phyloP scores from a whole-genome alignment of 2,329 filamentous ascomycete species.

The Hypoxylon sp. region DNA sequence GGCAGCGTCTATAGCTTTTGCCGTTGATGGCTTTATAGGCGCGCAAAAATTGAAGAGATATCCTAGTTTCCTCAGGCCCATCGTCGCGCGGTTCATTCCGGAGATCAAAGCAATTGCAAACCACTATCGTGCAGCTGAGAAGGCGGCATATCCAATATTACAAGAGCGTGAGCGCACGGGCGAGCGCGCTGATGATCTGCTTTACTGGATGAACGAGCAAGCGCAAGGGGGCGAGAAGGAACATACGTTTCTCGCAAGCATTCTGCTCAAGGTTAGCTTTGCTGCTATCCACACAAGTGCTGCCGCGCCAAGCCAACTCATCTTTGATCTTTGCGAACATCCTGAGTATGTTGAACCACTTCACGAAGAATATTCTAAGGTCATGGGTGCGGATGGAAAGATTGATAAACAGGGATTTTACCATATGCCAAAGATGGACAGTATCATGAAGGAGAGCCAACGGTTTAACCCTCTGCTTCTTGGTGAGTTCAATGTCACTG shows the following conservation, averaged over 20 bases:
- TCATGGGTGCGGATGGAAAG: constrained; percentile 29
- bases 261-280: constrained; percentile 37
- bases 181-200: constrained; percentile 10
- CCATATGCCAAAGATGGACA: constrained; percentile 47
- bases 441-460: constrained; percentile 50
- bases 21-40: constrained; percentile 34
- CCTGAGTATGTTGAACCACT: constrained; percentile 53
- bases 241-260: constrained; percentile 36
- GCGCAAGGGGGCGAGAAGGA: constrained; percentile 31
- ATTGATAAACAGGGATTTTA: constrained; percentile 28
- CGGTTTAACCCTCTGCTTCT: constrained; percentile 43
- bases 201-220: constrained; percentile 33
- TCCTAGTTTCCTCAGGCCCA: constrained; percentile 4
- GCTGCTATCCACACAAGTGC: constrained; percentile 45
- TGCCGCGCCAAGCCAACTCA: constrained; percentile 38
- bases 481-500: constrained; percentile 29
- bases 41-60: constrained; percentile 37
- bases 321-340: constrained; percentile 41
- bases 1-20: constrained; percentile 33
- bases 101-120: constrained; percentile 28
- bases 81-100: constrained; percentile 27
- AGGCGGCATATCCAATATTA: constrained; percentile 31
- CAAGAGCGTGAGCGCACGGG: constrained; percentile 12
- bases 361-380: constrained; percentile 49
- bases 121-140: constrained; percentile 26